Conservation (phyloP, 2,329 filamentous ascomycete species). For the Fusarium dimerum region DNA sequence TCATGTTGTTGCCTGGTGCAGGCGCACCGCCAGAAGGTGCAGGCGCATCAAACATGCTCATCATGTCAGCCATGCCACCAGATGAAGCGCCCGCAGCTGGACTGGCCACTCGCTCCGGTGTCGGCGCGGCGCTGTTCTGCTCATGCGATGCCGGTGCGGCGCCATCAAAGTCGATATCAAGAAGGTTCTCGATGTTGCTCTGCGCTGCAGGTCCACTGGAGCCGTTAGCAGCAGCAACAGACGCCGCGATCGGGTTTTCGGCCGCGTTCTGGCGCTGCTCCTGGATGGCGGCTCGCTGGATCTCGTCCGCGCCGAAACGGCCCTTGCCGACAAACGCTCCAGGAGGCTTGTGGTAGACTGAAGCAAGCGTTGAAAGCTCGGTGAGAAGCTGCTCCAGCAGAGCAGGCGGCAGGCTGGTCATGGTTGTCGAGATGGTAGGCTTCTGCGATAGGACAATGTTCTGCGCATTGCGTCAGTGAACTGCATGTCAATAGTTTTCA, state of each 20-base stretch:
- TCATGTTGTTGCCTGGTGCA: slow-evolving; percentile 62
- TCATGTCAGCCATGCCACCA: slow-evolving; percentile 62
- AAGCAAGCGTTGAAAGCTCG: slow-evolving; percentile 92
- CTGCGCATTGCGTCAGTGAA: slow-evolving; percentile 31
- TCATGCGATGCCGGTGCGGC: slow-evolving; percentile 87
- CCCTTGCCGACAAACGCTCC: slow-evolving; percentile 98
- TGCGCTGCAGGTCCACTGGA: slow-evolving; percentile 56
- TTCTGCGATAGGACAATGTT: slow-evolving; percentile 92
- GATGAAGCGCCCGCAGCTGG: slow-evolving; percentile 49
- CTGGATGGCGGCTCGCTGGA: slow-evolving; percentile 94
- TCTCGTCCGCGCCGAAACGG: slow-evolving; percentile 87
- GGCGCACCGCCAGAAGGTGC: slow-evolving; percentile 49
- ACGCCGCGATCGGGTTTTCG: slow-evolving; percentile 92
- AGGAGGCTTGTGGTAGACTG: slow-evolving; percentile 97
- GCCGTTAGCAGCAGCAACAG: slow-evolving; percentile 70
- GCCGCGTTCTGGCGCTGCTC: slow-evolving; percentile 90
- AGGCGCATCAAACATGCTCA: slow-evolving; percentile 70
- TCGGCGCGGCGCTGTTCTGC: slow-evolving; percentile 53
- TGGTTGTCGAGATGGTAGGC: slow-evolving; percentile 90
- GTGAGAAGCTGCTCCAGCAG: slow-evolving; percentile 87
- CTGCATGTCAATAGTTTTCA: neutral
- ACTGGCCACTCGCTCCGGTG: slow-evolving; percentile 68
- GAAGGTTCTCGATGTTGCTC: slow-evolving; percentile 87
- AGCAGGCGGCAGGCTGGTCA: slow-evolving; percentile 80
- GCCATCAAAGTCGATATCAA: slow-evolving; percentile 96